Evolutionary conservation across 805 yeast species (phyloP).

Genomic region (Starmerella asiatica): DNA sequence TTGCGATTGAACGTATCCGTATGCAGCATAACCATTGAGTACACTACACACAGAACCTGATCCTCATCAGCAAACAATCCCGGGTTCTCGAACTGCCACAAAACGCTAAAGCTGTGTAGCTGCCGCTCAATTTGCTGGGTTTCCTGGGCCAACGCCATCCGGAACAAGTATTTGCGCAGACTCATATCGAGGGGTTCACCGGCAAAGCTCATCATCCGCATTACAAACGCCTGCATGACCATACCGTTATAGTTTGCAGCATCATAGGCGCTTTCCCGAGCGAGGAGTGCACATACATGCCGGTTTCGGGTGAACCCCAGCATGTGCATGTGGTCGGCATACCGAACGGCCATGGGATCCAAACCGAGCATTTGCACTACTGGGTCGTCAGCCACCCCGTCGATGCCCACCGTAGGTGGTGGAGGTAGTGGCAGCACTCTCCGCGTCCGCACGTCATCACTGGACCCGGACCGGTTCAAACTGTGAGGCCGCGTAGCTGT

Average conservation of each 20-base stretch:
- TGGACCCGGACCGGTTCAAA: background rate
- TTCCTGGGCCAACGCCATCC: conserved; percentile 52
- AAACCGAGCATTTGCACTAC: conserved; percentile 8
- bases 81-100: conserved; percentile 37
- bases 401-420: conserved; percentile 14
- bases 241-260: conserved; percentile 8
- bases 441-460: conserved; percentile 9
- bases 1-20: conserved; percentile 59
- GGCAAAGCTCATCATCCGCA: conserved; percentile 35
- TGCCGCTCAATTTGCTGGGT: conserved; percentile 66
- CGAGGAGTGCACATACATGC: conserved; percentile 17
- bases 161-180: conserved; percentile 44
- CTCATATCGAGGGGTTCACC: conserved; percentile 54
- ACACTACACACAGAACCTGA: conserved; percentile 48
- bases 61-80: conserved; percentile 32
- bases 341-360: conserved; percentile 16
- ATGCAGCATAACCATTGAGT: conserved; percentile 56
- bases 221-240: conserved; percentile 19
- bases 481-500: background rate
- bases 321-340: conserved; percentile 15
- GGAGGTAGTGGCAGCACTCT: conserved; percentile 15
- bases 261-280: conserved; percentile 10
- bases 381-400: conserved; percentile 6
- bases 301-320: conserved; percentile 15
- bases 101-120: conserved; percentile 41